Evolutionary conservation across 352 stramenopile species (phyloP).

Genomic region (Blastocystis sp.): DNA sequence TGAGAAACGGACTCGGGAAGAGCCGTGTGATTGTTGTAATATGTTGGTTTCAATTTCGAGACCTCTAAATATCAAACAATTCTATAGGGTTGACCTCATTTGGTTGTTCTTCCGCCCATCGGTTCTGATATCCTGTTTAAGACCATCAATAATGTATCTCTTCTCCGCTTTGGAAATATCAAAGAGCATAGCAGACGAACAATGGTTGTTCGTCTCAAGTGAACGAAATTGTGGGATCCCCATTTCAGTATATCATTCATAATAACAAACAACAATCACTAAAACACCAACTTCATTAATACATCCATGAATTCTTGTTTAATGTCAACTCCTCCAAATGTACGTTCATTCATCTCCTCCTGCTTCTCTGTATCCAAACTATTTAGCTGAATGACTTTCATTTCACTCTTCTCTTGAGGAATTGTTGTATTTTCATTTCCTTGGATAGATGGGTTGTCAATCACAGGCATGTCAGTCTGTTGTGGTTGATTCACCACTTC

Average conservation of each 20-base stretch:
- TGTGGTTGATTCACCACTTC: not conserved
- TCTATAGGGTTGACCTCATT: not conserved
- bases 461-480: not conserved
- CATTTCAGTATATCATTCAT: not conserved
- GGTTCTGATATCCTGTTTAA: conserved; percentile 7
- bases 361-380: not conserved
- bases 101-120: conserved; percentile 30
- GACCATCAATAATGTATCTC: conserved; percentile 40
- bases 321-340: not conserved
- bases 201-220: not conserved
- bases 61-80: not conserved
- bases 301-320: not conserved
- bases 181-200: not conserved
- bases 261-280: not conserved
- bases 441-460: not conserved
- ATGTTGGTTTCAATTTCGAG: conserved; percentile 50
- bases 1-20: conserved; percentile 19
- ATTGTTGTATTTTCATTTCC: not conserved
- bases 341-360: not conserved
- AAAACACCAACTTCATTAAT: not conserved
- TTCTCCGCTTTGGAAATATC: conserved; percentile 26
- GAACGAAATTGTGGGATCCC: not conserved
- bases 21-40: conserved; percentile 18
- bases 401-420: not conserved
- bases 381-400: not conserved